A percentile compares a stretch with the other conserved stretches of the same genome.
phyloP scores from a whole-genome alignment of 2,329 filamentous ascomycete species.

The Pestalotiopsis sp. region DNA sequence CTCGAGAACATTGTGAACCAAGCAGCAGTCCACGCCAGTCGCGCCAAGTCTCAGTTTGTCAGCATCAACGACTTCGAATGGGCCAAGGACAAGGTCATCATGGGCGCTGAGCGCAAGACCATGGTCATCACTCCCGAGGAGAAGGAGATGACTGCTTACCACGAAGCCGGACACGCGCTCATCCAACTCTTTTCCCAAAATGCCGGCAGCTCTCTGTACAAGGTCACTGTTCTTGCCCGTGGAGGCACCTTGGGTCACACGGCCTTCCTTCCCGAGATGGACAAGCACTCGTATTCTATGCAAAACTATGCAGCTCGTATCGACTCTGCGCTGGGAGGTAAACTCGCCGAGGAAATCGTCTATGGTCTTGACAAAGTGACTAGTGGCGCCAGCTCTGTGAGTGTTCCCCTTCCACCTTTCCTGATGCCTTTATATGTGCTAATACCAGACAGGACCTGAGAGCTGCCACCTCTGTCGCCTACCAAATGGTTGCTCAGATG shows the following conservation, averaged over 20 bases:
- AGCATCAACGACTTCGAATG: conserved; percentile 85
- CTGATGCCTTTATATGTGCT: neutral
- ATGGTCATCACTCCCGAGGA: conserved; percentile 92
- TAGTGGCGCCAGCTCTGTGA: conserved; percentile 78
- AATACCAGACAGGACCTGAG: conserved; percentile 68
- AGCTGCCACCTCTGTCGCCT: conserved; percentile 78
- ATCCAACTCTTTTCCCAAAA: conserved; percentile 80
- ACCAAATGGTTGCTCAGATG: conserved; percentile 83
- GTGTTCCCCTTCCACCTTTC: conserved; percentile 29
- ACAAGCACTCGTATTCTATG: conserved; percentile 88
- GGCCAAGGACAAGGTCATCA: conserved; percentile 97
- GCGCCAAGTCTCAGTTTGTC: conserved; percentile 76
- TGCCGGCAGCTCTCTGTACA: conserved; percentile 80
- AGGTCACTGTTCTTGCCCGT: conserved; percentile 94
- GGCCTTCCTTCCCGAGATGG: conserved; percentile 84
- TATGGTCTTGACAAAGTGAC: conserved; percentile 92
- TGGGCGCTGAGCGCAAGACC: conserved; percentile 90
- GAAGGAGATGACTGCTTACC: conserved; percentile 93
- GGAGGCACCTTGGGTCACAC: conserved; percentile 87
- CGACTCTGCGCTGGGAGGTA: conserved; percentile 81
- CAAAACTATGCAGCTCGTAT: conserved; percentile 80
- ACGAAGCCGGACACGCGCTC: conserved; percentile 93
- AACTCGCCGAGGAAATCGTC: conserved; percentile 87
- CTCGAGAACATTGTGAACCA: conserved; percentile 97
- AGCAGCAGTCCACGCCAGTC: conserved; percentile 91